Percentiles rank a stretch among this genome's conserved stretches.
These are phyloP conservation scores for Hemileccinum rubropunctum DNA, from an alignment of 768 basidiomycete species.

Conservation along the genomic window DNA sequence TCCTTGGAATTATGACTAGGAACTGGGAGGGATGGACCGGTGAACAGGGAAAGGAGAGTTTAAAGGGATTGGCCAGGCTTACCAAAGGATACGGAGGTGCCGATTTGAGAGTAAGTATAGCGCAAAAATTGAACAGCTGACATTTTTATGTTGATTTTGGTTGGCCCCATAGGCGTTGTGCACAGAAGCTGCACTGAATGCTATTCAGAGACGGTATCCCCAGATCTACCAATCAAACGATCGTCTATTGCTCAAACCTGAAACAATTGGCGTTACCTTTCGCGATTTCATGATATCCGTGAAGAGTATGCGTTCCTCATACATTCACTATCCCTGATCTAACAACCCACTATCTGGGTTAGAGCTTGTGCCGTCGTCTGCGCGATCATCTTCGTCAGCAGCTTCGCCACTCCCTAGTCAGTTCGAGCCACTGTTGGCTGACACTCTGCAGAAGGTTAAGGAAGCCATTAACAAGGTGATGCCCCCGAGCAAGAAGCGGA, in stretches of 20 bases:
- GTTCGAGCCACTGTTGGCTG: slow-evolving; percentile 72
- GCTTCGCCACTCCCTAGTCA: slow-evolving; percentile 85
- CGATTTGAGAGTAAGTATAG: slow-evolving; percentile 74
- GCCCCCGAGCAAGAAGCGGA: slow-evolving; percentile 77
- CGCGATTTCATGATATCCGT: slow-evolving; percentile 97
- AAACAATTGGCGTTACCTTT: slow-evolving; percentile 78
- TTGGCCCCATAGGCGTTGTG: slow-evolving; percentile 68
- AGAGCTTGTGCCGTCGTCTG: slow-evolving; percentile 96
- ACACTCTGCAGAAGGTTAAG: slow-evolving; percentile 70
- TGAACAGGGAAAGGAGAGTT: slow-evolving; percentile 44
- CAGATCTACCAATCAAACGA: slow-evolving; percentile 95
- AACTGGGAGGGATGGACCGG: slow-evolving; percentile 85
- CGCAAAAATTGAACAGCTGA: slow-evolving; percentile 1
- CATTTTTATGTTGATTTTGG: slow-evolving; percentile 1
- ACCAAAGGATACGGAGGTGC: slow-evolving; percentile 99
- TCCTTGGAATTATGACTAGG: slow-evolving; percentile 85
- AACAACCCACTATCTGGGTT: slow-evolving; percentile 3
- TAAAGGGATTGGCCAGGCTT: slow-evolving; percentile 73
- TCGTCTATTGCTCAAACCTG: slow-evolving; percentile 78
- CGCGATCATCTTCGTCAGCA: slow-evolving; percentile 82
- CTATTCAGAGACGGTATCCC: slow-evolving; percentile 92
- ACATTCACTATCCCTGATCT: not conserved
- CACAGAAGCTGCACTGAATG: slow-evolving; percentile 95
- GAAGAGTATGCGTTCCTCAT: slow-evolving; percentile 63
- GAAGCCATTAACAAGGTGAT: slow-evolving; percentile 67